Evolutionary conservation across 2,329 filamentous ascomycete species (phyloP).

Genomic region (Penicillium brasilianum): DNA sequence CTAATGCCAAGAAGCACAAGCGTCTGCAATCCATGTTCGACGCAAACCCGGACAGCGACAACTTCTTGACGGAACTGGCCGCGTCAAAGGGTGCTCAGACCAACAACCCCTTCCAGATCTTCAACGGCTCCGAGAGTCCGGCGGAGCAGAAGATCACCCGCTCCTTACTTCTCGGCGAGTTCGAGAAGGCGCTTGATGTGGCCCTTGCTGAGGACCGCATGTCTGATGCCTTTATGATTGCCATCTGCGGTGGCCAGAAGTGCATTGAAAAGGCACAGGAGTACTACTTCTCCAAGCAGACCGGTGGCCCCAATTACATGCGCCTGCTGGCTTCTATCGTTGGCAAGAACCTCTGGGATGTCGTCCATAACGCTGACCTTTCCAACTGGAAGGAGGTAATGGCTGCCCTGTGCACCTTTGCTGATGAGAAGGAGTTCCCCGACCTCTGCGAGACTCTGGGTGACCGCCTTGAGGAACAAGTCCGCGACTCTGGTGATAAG

Average conservation of each 20-base stretch:
- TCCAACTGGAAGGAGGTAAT: conserved; percentile 96
- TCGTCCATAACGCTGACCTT: conserved; percentile 94
- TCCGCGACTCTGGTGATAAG: conserved; percentile 60
- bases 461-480: conserved; percentile 80
- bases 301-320: conserved; percentile 85
- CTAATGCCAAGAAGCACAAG: conserved; percentile 61
- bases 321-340: conserved; percentile 89
- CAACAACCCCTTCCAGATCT: conserved; percentile 91
- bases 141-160: conserved; percentile 87
- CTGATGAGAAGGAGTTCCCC: conserved; percentile 86
- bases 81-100: conserved; percentile 91
- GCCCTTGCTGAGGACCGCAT: conserved; percentile 87
- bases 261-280: conserved; percentile 93
- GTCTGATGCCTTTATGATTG: conserved; percentile 96
- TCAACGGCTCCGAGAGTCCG: conserved; percentile 79
- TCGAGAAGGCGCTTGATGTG: conserved; percentile 85
- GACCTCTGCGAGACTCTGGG: conserved; percentile 94
- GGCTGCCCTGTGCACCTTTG: conserved; percentile 94
- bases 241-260: conserved; percentile 92
- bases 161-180: conserved; percentile 86
- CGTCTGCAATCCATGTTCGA: conserved; percentile 82
- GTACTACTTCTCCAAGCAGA: conserved; percentile 84
- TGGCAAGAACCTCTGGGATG: conserved; percentile 95
- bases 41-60: conserved; percentile 71
- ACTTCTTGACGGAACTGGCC: conserved; percentile 82